Conservation (phyloP, 345 rosid species). For the Aethionema arabicum region DNA sequence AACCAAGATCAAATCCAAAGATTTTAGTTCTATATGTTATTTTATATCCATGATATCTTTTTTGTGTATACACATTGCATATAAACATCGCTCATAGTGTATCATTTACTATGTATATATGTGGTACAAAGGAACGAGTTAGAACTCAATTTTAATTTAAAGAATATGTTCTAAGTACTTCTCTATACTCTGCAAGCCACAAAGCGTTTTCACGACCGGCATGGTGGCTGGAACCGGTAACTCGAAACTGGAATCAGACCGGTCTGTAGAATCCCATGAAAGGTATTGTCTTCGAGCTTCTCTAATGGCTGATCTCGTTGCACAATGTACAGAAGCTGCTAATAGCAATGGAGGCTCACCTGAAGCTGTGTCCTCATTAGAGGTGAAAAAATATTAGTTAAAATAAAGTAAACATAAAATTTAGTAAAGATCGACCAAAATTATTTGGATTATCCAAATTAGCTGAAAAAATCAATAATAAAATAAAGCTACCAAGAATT, state of each 20-base stretch:
- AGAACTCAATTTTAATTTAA: not conserved
- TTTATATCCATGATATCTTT: too few species aligned
- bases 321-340: slow-evolving; percentile 82
- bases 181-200: slow-evolving; percentile 70
- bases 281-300: slow-evolving; percentile 66
- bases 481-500: too few species aligned
- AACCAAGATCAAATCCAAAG: too few species aligned
- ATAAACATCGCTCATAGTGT: too few species aligned
- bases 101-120: too few species aligned
- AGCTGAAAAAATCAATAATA: too few species aligned
- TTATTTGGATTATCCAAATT: too few species aligned
- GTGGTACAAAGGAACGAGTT: too few species aligned
- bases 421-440: not conserved
- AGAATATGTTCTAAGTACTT: slow-evolving; percentile 46
- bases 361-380: slow-evolving; percentile 51
- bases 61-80: too few species aligned
- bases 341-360: slow-evolving; percentile 92
- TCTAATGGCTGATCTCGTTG: slow-evolving; percentile 66
- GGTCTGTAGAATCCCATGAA: slow-evolving; percentile 47
- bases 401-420: not conserved
- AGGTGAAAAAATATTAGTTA: not conserved
- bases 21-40: too few species aligned
- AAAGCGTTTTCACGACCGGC: slow-evolving; percentile 71
- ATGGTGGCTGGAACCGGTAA: slow-evolving; percentile 81
- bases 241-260: slow-evolving; percentile 38